A percentile compares a stretch with the other conserved stretches of the same genome.
Conservation (phyloP, 495 filamentous ascomycete genomes). For the Aspergillus asperescens region DNA sequence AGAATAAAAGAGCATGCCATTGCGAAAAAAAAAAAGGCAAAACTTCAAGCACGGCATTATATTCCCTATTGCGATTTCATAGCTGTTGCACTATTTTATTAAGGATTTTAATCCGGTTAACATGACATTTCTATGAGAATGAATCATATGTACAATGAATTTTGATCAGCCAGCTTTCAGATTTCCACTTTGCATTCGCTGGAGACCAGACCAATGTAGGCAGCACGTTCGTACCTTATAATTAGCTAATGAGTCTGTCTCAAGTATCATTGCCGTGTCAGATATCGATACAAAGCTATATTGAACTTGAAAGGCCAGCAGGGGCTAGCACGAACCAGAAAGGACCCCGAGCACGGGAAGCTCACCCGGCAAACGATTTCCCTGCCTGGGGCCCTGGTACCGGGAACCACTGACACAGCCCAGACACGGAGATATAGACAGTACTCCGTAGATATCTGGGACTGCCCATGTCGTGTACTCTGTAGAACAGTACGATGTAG, state of each 20-base stretch:
- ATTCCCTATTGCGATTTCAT: conserved; percentile 8
- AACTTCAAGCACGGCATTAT: background rate
- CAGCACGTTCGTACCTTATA: background rate
- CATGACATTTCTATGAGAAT: conserved; percentile 14
- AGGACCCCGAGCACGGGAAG: too few species aligned
- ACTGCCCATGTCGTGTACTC: too few species aligned
- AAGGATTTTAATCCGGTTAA: conserved; percentile 9
- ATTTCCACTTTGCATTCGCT: background rate
- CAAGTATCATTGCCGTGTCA: too few species aligned
- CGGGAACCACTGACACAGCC: too few species aligned
- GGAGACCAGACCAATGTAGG: background rate
- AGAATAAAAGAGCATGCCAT: background rate
- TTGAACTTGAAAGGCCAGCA: too few species aligned
- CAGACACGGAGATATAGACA: too few species aligned
- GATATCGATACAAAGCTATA: too few species aligned
- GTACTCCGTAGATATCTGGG: too few species aligned
- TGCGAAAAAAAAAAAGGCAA: conserved; percentile 3
- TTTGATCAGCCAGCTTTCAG: conserved; percentile 1
- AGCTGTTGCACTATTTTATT: conserved; percentile 13
- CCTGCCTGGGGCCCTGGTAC: too few species aligned
- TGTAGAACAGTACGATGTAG: too few species aligned
- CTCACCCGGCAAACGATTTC: too few species aligned
- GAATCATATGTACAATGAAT: conserved; percentile 15
- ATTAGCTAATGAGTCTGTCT: background rate
- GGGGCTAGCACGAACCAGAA: too few species aligned